These are phyloP conservation scores for Neofusicoccum kwambonambiense DNA, from an alignment of 2,329 filamentous ascomycete genomes.

Conservation along the genomic window DNA sequence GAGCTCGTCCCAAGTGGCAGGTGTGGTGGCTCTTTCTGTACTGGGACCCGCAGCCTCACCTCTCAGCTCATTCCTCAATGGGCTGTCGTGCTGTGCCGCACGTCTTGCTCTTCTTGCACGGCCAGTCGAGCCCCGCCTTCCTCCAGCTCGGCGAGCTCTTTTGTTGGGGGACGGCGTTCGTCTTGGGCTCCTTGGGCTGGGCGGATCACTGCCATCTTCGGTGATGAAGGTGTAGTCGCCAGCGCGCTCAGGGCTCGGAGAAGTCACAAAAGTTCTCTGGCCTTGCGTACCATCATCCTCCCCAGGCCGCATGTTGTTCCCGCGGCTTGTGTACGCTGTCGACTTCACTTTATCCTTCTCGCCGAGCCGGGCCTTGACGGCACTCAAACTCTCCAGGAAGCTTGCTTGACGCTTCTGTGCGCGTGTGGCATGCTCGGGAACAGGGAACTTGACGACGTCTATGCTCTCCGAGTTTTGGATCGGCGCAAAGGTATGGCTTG, in stretches of 20 bases:
- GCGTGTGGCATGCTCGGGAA: slow-evolving; percentile 5
- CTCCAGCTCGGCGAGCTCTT: background rate
- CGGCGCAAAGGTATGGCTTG: slow-evolving; percentile 52
- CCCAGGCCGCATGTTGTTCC: background rate
- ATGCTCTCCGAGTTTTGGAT: background rate
- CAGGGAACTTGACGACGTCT: background rate
- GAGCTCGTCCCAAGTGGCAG: slow-evolving; percentile 10
- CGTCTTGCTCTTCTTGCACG: background rate
- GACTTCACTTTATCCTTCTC: slow-evolving; percentile 11
- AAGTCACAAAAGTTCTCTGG: background rate
- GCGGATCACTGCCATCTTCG: slow-evolving; percentile 8
- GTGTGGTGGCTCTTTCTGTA: background rate
- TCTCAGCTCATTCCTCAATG: slow-evolving; percentile 10
- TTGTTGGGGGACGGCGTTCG: background rate
- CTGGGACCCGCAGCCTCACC: background rate
- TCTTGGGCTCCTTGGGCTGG: background rate
- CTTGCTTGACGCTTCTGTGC: slow-evolving; percentile 11
- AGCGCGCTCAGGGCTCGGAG: background rate
- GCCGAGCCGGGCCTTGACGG: slow-evolving; percentile 15
- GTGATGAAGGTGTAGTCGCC: slow-evolving; percentile 13
- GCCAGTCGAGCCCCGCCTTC: background rate
- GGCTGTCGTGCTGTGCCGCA: background rate
- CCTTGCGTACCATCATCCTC: slow-evolving; percentile 10
- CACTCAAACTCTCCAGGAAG: slow-evolving; percentile 10
- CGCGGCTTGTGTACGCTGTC: slow-evolving; percentile 7